These are phyloP conservation scores for Lasiosphaeria hispida DNA, from an alignment of 495 filamentous ascomycete genomes.

Conservation along the genomic window DNA sequence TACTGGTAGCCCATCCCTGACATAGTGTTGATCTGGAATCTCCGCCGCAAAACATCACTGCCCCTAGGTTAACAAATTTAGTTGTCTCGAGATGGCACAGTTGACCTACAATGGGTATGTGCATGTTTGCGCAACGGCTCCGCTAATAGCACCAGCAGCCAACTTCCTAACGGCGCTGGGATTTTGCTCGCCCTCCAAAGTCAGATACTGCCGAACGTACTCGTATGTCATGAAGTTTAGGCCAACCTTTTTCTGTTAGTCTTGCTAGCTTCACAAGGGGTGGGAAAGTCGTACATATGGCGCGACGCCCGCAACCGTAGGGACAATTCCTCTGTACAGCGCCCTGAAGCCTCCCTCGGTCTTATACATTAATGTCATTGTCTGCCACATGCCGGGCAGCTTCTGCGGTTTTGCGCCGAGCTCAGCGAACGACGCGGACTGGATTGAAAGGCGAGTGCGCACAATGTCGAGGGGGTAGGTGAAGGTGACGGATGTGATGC, in stretches of 20 bases:
- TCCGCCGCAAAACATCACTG: conserved; percentile 89
- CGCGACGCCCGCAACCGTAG: conserved; percentile 91
- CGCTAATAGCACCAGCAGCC: conserved; percentile 83
- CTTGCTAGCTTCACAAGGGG: conserved; percentile 27
- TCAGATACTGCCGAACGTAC: conserved; percentile 76
- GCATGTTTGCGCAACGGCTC: conserved; percentile 94
- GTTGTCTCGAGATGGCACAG: too few species aligned
- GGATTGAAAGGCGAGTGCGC: conserved; percentile 90
- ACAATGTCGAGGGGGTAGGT: conserved; percentile 92
- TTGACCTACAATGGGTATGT: conserved; percentile 89
- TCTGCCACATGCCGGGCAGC: conserved; percentile 90
- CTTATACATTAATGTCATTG: conserved; percentile 80
- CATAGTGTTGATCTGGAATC: conserved; percentile 99
- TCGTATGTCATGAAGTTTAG: conserved; percentile 99
- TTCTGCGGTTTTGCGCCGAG: conserved; percentile 59
- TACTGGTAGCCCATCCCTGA: conserved; percentile 97
- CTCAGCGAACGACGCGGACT: conserved; percentile 88
- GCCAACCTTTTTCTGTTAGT: conserved; percentile 60
- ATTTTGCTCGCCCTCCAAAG: conserved; percentile 82
- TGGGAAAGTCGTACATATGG: conserved; percentile 63
- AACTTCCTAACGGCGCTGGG: conserved; percentile 78
- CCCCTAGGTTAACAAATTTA: conserved; percentile 18
- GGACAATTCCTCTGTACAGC: conserved; percentile 87
- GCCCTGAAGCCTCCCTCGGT: conserved; percentile 81
- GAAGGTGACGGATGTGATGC: conserved; percentile 84